Percentiles rank a stretch among this genome's conserved stretches.
These are phyloP conservation scores for Erigeron philadelphicus DNA, from an alignment of 140 eudicot species.

Conservation along the genomic window DNA sequence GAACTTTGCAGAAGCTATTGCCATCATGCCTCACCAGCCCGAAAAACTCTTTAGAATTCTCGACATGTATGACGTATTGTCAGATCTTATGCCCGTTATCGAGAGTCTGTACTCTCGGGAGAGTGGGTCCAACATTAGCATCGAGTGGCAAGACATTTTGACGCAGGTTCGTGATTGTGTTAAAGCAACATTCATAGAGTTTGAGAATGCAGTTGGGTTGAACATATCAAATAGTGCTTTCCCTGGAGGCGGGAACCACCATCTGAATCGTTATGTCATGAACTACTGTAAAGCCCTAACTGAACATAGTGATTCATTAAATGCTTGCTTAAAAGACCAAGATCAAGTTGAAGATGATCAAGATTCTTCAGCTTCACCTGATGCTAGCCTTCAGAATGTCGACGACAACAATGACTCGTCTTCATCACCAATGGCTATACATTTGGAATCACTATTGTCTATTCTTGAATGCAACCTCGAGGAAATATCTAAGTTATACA, in stretches of 20 bases:
- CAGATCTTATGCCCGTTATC: constrained; percentile 56
- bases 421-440: constrained; percentile 48
- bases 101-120: constrained; percentile 50
- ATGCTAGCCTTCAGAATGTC: constrained; percentile 33
- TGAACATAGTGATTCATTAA: constrained; percentile 54
- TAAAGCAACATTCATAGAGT: constrained; percentile 71
- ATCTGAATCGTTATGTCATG: constrained; percentile 79
- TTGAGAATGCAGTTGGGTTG: constrained; percentile 58
- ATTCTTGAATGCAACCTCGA: constrained; percentile 62
- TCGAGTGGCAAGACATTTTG: constrained; percentile 52
- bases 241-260: constrained; percentile 91
- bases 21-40: constrained; percentile 80
- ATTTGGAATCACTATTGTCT: constrained; percentile 52
- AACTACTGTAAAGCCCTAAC: constrained; percentile 59
- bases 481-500: constrained; percentile 65
- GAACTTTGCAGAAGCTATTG: constrained; percentile 69
- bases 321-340: constrained; percentile 51
- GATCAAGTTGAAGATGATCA: constrained; percentile 22
- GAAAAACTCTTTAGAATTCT: constrained; percentile 73
- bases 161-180: constrained; percentile 59
- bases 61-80: constrained; percentile 72
- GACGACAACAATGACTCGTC: constrained; percentile 31
- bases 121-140: constrained; percentile 36
- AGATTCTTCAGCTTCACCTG: constrained; percentile 43
- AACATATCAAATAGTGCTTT: constrained; percentile 58